Conservation (phyloP, 208 protist species). For the Leishmania braziliensis region DNA sequence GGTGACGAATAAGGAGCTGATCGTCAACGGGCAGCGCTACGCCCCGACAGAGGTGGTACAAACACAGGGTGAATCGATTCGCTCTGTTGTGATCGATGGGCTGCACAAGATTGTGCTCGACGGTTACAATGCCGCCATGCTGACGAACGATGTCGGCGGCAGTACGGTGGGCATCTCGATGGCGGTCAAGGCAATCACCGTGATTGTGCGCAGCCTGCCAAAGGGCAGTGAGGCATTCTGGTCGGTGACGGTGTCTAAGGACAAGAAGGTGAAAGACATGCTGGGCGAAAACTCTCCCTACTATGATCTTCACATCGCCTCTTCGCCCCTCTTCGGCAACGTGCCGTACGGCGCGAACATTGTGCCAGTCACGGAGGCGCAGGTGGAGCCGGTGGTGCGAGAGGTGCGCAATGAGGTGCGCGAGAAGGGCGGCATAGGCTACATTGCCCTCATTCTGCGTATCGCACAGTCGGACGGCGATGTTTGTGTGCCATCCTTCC, state of each 20-base stretch:
- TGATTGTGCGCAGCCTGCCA: constrained; percentile 27
- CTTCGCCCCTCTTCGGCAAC: constrained; percentile 66
- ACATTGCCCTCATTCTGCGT: constrained; percentile 34
- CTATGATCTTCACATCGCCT: constrained; percentile 43
- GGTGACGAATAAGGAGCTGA: constrained; percentile 24
- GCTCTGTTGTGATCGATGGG: constrained; percentile 35
- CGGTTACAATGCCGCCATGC: constrained; percentile 54
- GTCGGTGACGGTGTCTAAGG: constrained; percentile 44
- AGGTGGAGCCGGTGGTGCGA: constrained; percentile 39
- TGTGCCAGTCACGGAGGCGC: constrained; percentile 19
- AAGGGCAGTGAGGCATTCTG: constrained; percentile 45
- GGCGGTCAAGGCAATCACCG: constrained; percentile 24
- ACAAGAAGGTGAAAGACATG: constrained; percentile 48
- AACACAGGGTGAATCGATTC: constrained; percentile 33
- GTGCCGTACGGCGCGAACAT: constrained; percentile 37
- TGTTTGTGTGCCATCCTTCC: constrained; percentile 53
- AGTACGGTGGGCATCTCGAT: constrained; percentile 46
- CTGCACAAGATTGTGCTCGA: constrained; percentile 31
- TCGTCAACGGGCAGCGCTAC: constrained; percentile 18
- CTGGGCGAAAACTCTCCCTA: constrained; percentile 44
- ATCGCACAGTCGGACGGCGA: constrained; percentile 45
- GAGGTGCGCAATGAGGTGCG: constrained; percentile 33
- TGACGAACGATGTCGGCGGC: constrained; percentile 39
- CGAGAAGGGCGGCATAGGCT: constrained; percentile 32
- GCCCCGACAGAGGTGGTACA: constrained; percentile 38